These are phyloP conservation scores for Hypomontagnella submonticulosa DNA, from an alignment of 495 filamentous ascomycete genomes.

Conservation along the genomic window DNA sequence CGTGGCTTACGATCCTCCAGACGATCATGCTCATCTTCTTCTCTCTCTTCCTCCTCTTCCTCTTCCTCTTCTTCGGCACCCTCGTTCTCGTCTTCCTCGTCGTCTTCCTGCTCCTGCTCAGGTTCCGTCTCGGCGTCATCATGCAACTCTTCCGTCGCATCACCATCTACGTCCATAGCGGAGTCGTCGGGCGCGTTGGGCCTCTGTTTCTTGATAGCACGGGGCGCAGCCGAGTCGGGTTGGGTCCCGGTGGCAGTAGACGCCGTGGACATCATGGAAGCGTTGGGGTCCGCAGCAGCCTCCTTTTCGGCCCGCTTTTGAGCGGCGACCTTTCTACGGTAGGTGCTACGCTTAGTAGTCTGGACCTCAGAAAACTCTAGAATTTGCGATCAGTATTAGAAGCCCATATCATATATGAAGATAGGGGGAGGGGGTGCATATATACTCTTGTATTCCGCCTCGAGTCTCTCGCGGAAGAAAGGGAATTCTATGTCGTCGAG, in stretches of 20 bases:
- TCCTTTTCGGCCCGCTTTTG: slow-evolving; percentile 50
- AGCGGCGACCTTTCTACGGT: slow-evolving; percentile 61
- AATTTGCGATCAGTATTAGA: slow-evolving; percentile 12
- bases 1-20: slow-evolving; percentile 58
- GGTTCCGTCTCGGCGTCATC: slow-evolving; percentile 64
- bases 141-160: slow-evolving; percentile 51
- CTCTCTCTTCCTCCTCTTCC: slow-evolving; percentile 58
- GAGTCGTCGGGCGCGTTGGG: slow-evolving; percentile 45
- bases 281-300: slow-evolving; percentile 34
- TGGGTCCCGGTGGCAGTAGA: slow-evolving; percentile 24
- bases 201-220: slow-evolving; percentile 55
- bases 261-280: slow-evolving; percentile 49
- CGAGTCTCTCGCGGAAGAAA: slow-evolving; percentile 71
- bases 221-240: slow-evolving; percentile 31
- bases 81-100: slow-evolving; percentile 66
- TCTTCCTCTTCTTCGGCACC: slow-evolving; percentile 58
- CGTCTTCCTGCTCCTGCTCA: slow-evolving; percentile 64
- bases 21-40: slow-evolving; percentile 51
- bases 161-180: slow-evolving; percentile 51
- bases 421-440: slow-evolving; percentile 9
- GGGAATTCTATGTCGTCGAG: slow-evolving; percentile 86
- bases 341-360: slow-evolving; percentile 61
- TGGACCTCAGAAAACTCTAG: slow-evolving; percentile 65
- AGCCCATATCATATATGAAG: neutral
- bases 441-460: slow-evolving; percentile 71